phyloP scores from a whole-genome alignment of 768 basidiomycete genomes.

The Gymnopilus dilepis region DNA sequence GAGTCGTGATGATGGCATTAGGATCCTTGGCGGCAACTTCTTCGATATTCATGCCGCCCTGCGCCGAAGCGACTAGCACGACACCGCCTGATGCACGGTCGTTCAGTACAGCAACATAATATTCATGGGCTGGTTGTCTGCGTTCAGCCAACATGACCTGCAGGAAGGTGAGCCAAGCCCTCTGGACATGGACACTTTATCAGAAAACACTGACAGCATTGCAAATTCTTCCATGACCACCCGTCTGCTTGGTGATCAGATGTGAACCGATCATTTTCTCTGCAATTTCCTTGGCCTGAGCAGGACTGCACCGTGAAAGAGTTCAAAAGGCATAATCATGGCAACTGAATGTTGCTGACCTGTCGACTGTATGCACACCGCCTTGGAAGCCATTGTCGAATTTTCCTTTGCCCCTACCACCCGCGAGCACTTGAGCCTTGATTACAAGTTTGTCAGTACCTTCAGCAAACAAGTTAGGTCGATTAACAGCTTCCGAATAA shows the following conservation, averaged over 20 bases:
- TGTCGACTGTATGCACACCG: constrained; percentile 93
- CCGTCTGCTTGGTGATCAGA: constrained; percentile 99
- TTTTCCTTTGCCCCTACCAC: constrained; percentile 96
- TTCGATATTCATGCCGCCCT: constrained; percentile 99
- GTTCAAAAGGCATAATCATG: neutral
- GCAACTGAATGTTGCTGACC: constrained; percentile 46
- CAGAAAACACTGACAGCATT: constrained; percentile 73
- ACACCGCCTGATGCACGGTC: constrained; percentile 89
- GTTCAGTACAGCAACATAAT: constrained; percentile 96
- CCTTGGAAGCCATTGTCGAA: constrained; percentile 97
- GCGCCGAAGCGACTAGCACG: constrained; percentile 90
- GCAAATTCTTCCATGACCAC: constrained; percentile 88
- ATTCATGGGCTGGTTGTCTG: constrained; percentile 92
- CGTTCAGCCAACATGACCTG: constrained; percentile 99
- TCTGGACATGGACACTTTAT: neutral
- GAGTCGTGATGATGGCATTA: constrained; percentile 91
- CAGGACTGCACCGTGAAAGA: constrained; percentile 57
- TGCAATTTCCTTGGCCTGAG: constrained; percentile 87
- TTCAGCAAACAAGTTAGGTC: constrained; percentile 34
- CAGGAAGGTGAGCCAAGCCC: neutral
- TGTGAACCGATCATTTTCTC: constrained; percentile 92
- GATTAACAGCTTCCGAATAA: constrained; percentile 11
- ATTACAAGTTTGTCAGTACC: constrained; percentile 86
- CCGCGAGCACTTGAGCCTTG: constrained; percentile 98
- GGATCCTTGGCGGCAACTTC: constrained; percentile 98